A percentile compares a stretch with the other conserved stretches of the same genome.
phyloP scores from a whole-genome alignment of 768 basidiomycete species.

The Suillus weaverae region DNA sequence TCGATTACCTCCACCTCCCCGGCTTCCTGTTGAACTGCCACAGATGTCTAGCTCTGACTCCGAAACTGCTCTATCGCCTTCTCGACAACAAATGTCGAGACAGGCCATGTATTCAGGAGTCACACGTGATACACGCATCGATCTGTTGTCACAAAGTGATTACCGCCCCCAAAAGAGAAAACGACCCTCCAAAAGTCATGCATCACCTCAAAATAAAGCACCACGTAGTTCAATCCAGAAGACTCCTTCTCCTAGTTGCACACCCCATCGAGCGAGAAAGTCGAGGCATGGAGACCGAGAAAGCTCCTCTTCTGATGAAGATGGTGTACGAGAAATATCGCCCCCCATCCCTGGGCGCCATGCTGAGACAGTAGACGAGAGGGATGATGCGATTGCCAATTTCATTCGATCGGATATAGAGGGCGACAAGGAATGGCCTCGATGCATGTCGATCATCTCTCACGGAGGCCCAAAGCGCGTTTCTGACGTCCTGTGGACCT shows the following conservation, averaged over 20 bases:
- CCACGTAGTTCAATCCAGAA: not conserved
- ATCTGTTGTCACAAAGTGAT: conserved; percentile 26
- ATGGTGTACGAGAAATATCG: conserved; percentile 13
- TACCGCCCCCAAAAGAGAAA: conserved; percentile 16
- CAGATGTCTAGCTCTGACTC: conserved; percentile 19
- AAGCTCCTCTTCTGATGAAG: not conserved
- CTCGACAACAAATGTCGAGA: not conserved
- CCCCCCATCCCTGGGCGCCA: conserved; percentile 27
- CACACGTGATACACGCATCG: conserved; percentile 31
- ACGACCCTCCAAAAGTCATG: not conserved
- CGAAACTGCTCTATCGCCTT: conserved; percentile 18
- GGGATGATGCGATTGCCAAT: conserved; percentile 42
- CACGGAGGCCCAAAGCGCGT: conserved; percentile 41
- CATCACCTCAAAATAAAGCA: not conserved
- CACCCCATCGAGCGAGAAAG: not conserved
- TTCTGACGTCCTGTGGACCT: conserved; percentile 47
- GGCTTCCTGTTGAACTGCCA: conserved; percentile 10
- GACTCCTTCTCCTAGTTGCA: not conserved
- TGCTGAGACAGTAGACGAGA: conserved; percentile 38
- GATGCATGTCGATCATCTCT: conserved; percentile 42
- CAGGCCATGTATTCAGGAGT: conserved; percentile 12
- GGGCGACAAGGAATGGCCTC: conserved; percentile 44
- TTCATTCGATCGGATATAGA: conserved; percentile 46
- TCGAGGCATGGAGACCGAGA: not conserved
- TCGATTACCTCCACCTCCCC: conserved; percentile 26